Evolutionary conservation across 441 rosid genomes (phyloP).

Genomic region (Aleurites moluccanus): DNA sequence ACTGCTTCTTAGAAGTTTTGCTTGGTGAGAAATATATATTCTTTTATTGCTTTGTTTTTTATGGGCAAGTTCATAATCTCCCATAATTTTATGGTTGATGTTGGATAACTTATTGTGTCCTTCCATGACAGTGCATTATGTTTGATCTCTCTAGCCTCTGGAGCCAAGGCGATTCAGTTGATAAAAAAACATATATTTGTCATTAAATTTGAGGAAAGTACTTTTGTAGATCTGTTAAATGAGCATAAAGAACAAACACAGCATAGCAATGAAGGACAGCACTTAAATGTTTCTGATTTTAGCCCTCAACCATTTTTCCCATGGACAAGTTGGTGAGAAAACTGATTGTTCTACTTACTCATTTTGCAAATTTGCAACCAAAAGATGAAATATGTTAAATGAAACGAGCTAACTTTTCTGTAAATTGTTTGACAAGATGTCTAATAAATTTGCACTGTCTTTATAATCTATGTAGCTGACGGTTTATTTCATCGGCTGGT

Average conservation of each 20-base stretch:
- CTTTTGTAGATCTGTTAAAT: not conserved
- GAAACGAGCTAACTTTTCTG: not conserved
- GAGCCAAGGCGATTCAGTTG: not conserved
- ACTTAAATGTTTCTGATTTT: constrained; percentile 5
- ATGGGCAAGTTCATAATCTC: not conserved
- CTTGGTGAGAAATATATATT: not conserved
- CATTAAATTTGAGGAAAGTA: constrained; percentile 1
- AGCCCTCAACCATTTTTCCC: not conserved
- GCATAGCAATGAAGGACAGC: not conserved
- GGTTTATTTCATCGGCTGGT: not conserved
- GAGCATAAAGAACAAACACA: constrained; percentile 4
- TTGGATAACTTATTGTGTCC: not conserved
- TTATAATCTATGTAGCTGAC: not conserved
- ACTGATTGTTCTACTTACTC: not conserved
- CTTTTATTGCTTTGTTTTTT: not conserved
- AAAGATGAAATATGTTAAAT: not conserved
- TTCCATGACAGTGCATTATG: not conserved
- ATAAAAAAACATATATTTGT: not conserved
- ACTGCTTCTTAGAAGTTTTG: constrained; percentile 5
- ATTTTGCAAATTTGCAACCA: not conserved
- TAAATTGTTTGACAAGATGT: not conserved
- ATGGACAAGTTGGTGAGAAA: not conserved
- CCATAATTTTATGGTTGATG: not conserved
- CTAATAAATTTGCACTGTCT: no score
- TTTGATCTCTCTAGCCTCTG: not conserved